Evolutionary conservation across 106 monocot species (phyloP).

Genomic region (Allium sativum): DNA sequence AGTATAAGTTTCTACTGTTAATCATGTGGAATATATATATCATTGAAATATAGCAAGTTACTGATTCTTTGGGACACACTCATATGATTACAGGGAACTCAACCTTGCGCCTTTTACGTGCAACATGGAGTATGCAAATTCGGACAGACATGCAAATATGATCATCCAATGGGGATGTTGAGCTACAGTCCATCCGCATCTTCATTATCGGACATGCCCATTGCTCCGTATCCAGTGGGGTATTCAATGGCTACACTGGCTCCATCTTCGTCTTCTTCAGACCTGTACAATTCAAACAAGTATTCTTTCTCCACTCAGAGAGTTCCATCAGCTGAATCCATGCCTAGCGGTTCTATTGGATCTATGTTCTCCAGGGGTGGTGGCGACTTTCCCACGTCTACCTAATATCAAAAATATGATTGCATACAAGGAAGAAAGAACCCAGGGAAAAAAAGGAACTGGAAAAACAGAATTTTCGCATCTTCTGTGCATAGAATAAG

Average conservation of each 20-base stretch:
- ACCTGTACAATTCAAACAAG: constrained; percentile 25
- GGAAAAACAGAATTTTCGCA: too few relatives aligned
- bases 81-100: constrained; percentile 46
- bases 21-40: too few relatives aligned
- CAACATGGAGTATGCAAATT: constrained; percentile 85
- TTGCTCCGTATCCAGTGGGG: constrained; percentile 52
- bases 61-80: too few relatives aligned
- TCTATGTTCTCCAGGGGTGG: constrained; percentile 28
- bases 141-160: constrained; percentile 80
- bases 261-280: constrained; percentile 57
- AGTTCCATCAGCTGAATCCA: constrained; percentile 9
- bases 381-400: constrained; percentile 10
- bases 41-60: too few relatives aligned
- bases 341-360: constrained; percentile 32
- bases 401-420: not conserved
- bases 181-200: constrained; percentile 69
- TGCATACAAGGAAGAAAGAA: not conserved
- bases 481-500: not conserved
- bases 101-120: constrained; percentile 49
- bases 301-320: constrained; percentile 19
- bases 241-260: constrained; percentile 41
- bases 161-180: constrained; percentile 58
- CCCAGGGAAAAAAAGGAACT: not conserved
- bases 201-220: constrained; percentile 58
- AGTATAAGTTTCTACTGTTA: too few relatives aligned